Evolutionary conservation across 2,329 filamentous ascomycete genomes (phyloP), one percentile per base, ranked within the genome.

Genomic region (Phyllosticta capitalensis): DNA sequence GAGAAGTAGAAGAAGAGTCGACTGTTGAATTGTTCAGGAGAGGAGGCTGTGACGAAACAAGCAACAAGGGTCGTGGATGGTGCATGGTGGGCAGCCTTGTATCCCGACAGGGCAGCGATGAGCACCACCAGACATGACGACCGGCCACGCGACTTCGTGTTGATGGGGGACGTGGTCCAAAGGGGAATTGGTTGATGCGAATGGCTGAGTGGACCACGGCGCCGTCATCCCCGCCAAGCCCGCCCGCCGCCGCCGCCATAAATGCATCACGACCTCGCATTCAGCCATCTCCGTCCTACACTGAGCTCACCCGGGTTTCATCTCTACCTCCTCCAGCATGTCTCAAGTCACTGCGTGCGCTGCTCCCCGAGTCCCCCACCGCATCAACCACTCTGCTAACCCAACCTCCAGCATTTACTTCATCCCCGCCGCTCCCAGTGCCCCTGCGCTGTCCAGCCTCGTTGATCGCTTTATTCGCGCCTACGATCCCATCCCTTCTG

Each of bases 401-500:
- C 20, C 28, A 24, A 45, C 33, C 21, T 48, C 54, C 62, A 72
- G 71, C 53, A 62, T 73, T 28, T 73, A 69, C 63, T 68, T 69
- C 65, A 64, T 73, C 61, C 64, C 66, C 58, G 69, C 67, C 57
- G 66, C 63, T 10, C 63, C 64, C 9, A 64, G 63, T 5, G 64
- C 62, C 52, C 63, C 65, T 19, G 65, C 69, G 21, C 62, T 67
- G 59, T 58, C 54, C 54, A 63, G 62, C 45, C 62, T 67, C 24
- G 64, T 52, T 51, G 61, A 64, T 22, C 63, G 72, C 14, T 64
- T 67, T 14, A 64, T 66, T 33, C 66, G 61, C 63, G 68, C 66
- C 55, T 63, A 59, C 51, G 65, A 61, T 24, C 63, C 65, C 19
- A 63, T 64, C 7, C 68, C 65, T 22, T 56, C 53, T 38, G 61